Conservation (phyloP, 139 green algal species). For the Helicosporidium sp. region DNA sequence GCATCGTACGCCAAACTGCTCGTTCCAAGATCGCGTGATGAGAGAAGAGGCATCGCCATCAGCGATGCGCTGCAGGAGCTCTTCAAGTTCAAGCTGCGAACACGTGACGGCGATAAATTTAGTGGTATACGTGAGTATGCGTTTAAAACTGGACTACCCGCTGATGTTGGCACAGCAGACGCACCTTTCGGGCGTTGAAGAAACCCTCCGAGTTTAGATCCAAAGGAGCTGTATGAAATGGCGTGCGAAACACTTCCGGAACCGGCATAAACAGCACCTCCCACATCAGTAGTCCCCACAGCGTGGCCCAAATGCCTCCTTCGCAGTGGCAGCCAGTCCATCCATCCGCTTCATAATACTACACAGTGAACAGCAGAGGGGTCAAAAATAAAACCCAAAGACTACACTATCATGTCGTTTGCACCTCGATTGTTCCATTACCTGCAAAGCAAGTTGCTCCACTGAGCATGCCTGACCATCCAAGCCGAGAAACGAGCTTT, state of each 20-base stretch:
- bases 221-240: conserved; percentile 61
- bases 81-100: no score
- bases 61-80: background rate
- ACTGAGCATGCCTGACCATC: conserved; percentile 16
- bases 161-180: background rate
- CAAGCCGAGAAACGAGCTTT: conserved; percentile 25
- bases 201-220: conserved; percentile 59
- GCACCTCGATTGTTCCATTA: background rate
- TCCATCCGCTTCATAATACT: conserved; percentile 54
- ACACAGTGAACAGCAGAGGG: background rate
- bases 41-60: background rate
- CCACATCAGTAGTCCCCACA: conserved; percentile 67
- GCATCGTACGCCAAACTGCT: conserved; percentile 26
- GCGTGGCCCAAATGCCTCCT: conserved; percentile 49
- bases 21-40: conserved; percentile 15
- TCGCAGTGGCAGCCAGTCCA: conserved; percentile 57
- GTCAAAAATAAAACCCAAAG: background rate
- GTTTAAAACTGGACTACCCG: background rate
- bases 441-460: conserved; percentile 7
- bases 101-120: no score
- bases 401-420: background rate
- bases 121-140: no score
- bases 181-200: conserved; percentile 28
- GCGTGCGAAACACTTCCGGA: conserved; percentile 48
- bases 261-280: conserved; percentile 38